phyloP scores from a whole-genome alignment of 2,329 filamentous ascomycete species.

The Delphinella strobiligena region DNA sequence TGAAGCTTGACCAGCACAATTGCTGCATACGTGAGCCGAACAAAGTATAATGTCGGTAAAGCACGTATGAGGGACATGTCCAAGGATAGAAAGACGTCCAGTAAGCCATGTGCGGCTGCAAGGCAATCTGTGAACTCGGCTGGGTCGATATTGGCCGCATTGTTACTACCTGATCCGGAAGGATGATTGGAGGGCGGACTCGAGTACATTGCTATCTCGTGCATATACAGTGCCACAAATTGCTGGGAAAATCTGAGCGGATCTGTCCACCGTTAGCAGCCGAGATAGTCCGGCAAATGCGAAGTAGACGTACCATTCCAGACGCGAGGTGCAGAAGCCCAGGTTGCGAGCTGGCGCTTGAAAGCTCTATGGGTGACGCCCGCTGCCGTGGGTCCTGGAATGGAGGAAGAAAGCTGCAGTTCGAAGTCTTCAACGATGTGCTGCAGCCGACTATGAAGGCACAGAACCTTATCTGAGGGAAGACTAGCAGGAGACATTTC shows the following conservation, averaged over 20 bases:
- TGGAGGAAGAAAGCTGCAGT: neutral
- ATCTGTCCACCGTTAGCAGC: neutral
- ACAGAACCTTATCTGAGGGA: neutral
- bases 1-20: neutral
- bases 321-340: neutral
- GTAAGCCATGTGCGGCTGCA: neutral
- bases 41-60: neutral
- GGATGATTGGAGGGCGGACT: neutral
- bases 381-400: neutral
- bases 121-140: neutral
- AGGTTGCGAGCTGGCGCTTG: neutral
- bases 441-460: neutral
- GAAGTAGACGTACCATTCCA: neutral
- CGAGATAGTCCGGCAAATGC: neutral
- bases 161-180: neutral
- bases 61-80: neutral
- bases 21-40: neutral
- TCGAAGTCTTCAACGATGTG: neutral
- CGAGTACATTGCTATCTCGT: neutral
- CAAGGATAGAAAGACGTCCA: neutral
- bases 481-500: neutral
- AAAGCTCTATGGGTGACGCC: neutral
- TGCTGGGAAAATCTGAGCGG: neutral
- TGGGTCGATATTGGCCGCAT: neutral
- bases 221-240: conserved; percentile 1